A percentile compares a stretch with the other conserved stretches of the same genome.
Evolutionary conservation across 305 asterid species (phyloP).

Genomic region (Fraxinus ornus): DNA sequence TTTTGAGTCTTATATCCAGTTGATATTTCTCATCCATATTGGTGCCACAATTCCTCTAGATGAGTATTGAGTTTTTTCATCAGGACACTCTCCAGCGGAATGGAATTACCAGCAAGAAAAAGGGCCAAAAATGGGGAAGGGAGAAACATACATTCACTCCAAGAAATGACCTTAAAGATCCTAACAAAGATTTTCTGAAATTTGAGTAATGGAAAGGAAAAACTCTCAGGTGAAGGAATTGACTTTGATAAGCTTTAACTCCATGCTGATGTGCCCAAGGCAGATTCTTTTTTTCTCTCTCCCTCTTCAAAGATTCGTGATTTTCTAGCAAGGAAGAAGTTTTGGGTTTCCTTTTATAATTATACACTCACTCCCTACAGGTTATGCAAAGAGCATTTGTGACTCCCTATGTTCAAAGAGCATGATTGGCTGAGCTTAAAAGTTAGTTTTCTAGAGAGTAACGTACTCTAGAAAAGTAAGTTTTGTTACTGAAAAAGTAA

Average conservation of each 20-base stretch:
- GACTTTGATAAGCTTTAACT: conserved; percentile 71
- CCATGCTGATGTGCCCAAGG: conserved; percentile 66
- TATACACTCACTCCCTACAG: not conserved
- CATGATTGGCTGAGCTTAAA: not conserved
- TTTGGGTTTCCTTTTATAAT: not conserved
- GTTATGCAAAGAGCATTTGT: not conserved
- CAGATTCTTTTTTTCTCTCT: conserved; percentile 22
- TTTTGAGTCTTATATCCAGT: not conserved
- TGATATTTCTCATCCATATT: conserved; percentile 20
- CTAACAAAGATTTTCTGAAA: conserved; percentile 37
- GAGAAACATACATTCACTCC: conserved; percentile 49
- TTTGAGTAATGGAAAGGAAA: conserved; percentile 30
- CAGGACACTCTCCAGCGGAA: conserved; percentile 76
- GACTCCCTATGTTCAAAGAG: not conserved
- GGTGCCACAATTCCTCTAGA: conserved; percentile 10
- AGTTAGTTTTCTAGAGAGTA: not conserved
- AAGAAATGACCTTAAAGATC: conserved; percentile 41
- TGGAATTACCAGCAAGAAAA: conserved; percentile 90
- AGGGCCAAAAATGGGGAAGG: conserved; percentile 94
- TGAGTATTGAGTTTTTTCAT: conserved; percentile 15
- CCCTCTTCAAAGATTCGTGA: not conserved
- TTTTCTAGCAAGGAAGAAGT: not conserved
- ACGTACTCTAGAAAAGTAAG: not conserved
- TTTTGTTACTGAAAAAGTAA: not conserved
- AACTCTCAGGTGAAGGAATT: conserved; percentile 31